Evolutionary conservation across 306 rosid genomes (phyloP).

Genomic region (Glycine tomentella): DNA sequence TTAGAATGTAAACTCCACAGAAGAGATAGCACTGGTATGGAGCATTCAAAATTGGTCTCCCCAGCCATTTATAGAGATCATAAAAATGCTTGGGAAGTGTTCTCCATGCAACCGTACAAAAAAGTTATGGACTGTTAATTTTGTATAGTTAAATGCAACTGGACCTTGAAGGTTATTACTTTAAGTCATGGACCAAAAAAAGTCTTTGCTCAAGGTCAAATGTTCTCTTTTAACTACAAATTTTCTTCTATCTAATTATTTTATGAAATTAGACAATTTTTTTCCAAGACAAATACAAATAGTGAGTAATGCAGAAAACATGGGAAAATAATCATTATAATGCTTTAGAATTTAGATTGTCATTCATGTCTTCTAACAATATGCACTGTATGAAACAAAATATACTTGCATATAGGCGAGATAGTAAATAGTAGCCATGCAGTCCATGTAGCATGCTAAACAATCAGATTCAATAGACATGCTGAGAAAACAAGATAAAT

Average conservation of each 20-base stretch:
- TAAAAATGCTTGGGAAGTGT: too few relatives aligned
- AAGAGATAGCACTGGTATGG: too few relatives aligned
- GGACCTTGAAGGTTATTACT: not conserved
- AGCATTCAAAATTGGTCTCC: too few relatives aligned
- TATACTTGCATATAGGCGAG: not conserved
- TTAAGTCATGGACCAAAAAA: not conserved
- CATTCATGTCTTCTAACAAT: not conserved
- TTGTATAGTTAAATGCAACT: not conserved
- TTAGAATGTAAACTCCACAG: too few relatives aligned
- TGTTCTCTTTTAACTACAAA: not conserved
- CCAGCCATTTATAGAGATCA: too few relatives aligned
- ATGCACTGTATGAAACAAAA: not conserved
- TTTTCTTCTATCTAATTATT: slow-evolving; percentile 1
- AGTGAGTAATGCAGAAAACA: not conserved
- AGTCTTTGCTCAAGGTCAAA: not conserved
- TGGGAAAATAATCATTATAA: not conserved
- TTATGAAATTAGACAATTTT: not conserved
- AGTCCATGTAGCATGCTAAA: not conserved
- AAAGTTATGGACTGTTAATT: too few relatives aligned
- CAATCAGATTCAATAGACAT: not conserved
- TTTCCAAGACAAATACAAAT: too few relatives aligned
- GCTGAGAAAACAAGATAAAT: not conserved
- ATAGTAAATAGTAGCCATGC: not conserved
- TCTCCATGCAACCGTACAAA: too few relatives aligned
- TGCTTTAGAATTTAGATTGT: not conserved